These are phyloP conservation scores for Talaromyces islandicus DNA, from an alignment of 2,329 filamentous ascomycete species.

Conservation along the genomic window DNA sequence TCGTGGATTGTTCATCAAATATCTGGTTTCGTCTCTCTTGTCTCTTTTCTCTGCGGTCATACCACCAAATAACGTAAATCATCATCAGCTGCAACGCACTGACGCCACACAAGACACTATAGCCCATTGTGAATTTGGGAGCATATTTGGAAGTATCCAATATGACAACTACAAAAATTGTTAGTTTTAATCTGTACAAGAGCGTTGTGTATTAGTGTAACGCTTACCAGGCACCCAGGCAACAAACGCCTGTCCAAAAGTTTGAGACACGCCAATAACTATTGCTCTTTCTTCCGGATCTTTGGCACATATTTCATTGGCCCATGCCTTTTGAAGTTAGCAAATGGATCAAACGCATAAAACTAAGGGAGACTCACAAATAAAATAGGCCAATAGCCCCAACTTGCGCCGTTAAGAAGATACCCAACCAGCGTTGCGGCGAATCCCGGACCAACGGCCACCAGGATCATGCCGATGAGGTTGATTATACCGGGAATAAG, in stretches of 20 bases:
- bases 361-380: constrained; percentile 9
- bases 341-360: background rate
- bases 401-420: constrained; percentile 16
- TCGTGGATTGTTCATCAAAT: background rate
- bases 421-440: constrained; percentile 17
- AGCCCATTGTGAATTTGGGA: constrained; percentile 15
- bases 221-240: constrained; percentile 15
- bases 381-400: constrained; percentile 16
- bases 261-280: constrained; percentile 14
- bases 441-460: constrained; percentile 15
- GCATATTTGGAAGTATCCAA: constrained; percentile 16
- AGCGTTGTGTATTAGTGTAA: background rate
- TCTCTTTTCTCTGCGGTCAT: constrained; percentile 10
- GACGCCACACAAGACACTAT: constrained; percentile 13
- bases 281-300: constrained; percentile 21
- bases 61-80: constrained; percentile 15
- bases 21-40: background rate
- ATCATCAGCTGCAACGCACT: constrained; percentile 14
- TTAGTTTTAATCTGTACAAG: background rate
- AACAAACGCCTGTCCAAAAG: constrained; percentile 16
- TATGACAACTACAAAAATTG: constrained; percentile 10
- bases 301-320: constrained; percentile 15
- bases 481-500: constrained; percentile 16
- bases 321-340: constrained; percentile 10
- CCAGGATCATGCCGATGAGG: constrained; percentile 16